Percentiles rank a stretch among this genome's conserved stretches.
Evolutionary conservation across 495 filamentous ascomycete species (phyloP).

Genomic region (Penicillium macrosclerotiorum): DNA sequence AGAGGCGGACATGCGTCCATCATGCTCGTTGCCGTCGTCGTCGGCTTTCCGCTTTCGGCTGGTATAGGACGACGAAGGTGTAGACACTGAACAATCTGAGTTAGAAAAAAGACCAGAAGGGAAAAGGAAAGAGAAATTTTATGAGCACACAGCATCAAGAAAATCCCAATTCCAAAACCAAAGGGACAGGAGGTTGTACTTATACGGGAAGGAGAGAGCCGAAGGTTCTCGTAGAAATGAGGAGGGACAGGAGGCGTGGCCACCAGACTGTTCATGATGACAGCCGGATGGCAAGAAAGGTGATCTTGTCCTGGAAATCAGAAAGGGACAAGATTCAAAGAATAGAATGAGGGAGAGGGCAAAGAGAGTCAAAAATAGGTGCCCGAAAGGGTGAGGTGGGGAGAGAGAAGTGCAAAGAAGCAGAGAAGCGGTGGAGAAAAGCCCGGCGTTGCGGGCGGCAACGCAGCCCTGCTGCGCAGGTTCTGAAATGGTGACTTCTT

Average conservation of each 20-base stretch:
- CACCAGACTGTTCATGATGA: slow-evolving; percentile 64
- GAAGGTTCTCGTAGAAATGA: slow-evolving; percentile 69
- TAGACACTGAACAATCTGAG: slow-evolving; percentile 54
- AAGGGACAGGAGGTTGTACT: slow-evolving; percentile 49
- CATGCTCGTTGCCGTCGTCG: slow-evolving; percentile 64
- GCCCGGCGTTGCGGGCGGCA: slow-evolving; percentile 44
- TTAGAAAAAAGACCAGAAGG: too few species aligned
- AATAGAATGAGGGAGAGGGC: slow-evolving; percentile 16
- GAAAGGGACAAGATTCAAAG: slow-evolving; percentile 5
- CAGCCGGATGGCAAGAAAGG: slow-evolving; percentile 33
- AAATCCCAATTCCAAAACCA: background rate
- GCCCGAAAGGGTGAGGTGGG: slow-evolving; percentile 37
- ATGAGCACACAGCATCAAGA: background rate
- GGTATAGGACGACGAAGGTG: slow-evolving; percentile 48
- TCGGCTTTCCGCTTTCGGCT: slow-evolving; percentile 86
- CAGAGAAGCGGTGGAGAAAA: slow-evolving; percentile 42
- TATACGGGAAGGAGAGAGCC: slow-evolving; percentile 67
- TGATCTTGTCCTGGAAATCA: slow-evolving; percentile 4
- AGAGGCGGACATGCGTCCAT: slow-evolving; percentile 85
- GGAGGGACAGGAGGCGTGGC: slow-evolving; percentile 68
- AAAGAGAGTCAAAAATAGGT: slow-evolving; percentile 31
- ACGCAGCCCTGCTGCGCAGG: slow-evolving; percentile 34
- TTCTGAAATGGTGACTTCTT: slow-evolving; percentile 22
- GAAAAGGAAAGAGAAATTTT: too few species aligned
- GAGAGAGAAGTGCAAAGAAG: slow-evolving; percentile 39